These are phyloP conservation scores for Alternaria angustiovoidea DNA, from an alignment of 2,329 filamentous ascomycete species.

Conservation along the genomic window DNA sequence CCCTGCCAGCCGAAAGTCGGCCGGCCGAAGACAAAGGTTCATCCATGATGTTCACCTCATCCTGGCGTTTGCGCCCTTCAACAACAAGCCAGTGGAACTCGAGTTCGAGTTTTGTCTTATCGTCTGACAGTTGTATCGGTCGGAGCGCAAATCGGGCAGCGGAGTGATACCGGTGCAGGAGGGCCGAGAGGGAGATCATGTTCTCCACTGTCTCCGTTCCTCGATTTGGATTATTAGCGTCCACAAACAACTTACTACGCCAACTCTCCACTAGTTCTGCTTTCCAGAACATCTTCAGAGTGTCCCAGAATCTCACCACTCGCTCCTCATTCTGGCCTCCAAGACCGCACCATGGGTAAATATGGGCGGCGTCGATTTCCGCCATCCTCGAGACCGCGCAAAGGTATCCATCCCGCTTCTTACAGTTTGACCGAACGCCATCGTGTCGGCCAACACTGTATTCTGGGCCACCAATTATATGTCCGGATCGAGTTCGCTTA, in stretches of 20 bases:
- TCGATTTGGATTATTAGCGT: conserved; percentile 1
- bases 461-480: conserved; percentile 9
- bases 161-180: conserved; percentile 24
- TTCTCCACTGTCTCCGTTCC: conserved; percentile 26
- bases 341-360: conserved; percentile 30
- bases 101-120: conserved; percentile 28
- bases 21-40: not conserved
- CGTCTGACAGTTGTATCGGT: conserved; percentile 26
- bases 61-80: conserved; percentile 14
- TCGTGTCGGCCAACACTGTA: conserved; percentile 14
- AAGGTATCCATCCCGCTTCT: conserved; percentile 22
- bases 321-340: conserved; percentile 9
- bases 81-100: conserved; percentile 29
- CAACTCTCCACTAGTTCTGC: conserved; percentile 14
- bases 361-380: conserved; percentile 24
- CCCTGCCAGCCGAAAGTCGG: not conserved
- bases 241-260: conserved; percentile 5
- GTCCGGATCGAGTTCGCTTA: conserved; percentile 17
- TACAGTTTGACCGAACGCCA: conserved; percentile 17
- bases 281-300: conserved; percentile 17
- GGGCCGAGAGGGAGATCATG: conserved; percentile 23
- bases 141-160: conserved; percentile 24
- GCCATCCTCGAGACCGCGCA: conserved; percentile 24
- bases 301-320: conserved; percentile 14
- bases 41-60: conserved; percentile 9